A percentile compares a stretch with the other conserved stretches of the same genome.
Evolutionary conservation across 768 basidiomycete species (phyloP).

Genomic region (Ramaria rubella): DNA sequence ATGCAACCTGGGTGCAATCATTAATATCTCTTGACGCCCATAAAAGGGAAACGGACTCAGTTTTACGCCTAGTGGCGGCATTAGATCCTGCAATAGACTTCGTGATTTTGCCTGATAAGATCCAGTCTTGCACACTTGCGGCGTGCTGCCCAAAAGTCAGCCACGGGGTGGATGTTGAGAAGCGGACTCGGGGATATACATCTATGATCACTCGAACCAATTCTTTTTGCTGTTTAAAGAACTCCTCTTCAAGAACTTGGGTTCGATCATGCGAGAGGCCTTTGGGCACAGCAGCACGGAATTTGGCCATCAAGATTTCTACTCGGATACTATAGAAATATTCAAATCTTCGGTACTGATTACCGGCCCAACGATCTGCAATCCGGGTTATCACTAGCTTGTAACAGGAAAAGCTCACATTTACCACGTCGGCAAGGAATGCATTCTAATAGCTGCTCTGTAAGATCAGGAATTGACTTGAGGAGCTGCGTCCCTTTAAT

Average conservation of each 20-base stretch:
- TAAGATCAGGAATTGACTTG: not conserved
- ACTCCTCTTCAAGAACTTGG: not conserved
- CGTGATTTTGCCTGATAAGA: not conserved
- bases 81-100: not conserved
- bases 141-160: not conserved
- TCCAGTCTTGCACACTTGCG: not conserved
- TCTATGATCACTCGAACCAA: not conserved
- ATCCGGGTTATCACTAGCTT: not conserved
- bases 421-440: not conserved
- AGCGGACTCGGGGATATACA: not conserved
- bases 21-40: not conserved
- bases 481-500: not conserved
- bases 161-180: not conserved
- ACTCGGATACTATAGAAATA: not conserved
- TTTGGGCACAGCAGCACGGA: not conserved
- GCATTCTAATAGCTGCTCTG: constrained; percentile 2
- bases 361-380: not conserved
- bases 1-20: not conserved
- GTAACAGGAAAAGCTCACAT: not conserved
- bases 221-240: not conserved
- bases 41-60: not conserved
- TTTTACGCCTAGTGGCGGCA: not conserved
- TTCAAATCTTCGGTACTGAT: not conserved
- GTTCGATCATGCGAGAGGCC: not conserved
- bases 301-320: not conserved